phyloP scores from a whole-genome alignment of 1,284 basidiomycete genomes.

The Moesziomyces aphidis region DNA sequence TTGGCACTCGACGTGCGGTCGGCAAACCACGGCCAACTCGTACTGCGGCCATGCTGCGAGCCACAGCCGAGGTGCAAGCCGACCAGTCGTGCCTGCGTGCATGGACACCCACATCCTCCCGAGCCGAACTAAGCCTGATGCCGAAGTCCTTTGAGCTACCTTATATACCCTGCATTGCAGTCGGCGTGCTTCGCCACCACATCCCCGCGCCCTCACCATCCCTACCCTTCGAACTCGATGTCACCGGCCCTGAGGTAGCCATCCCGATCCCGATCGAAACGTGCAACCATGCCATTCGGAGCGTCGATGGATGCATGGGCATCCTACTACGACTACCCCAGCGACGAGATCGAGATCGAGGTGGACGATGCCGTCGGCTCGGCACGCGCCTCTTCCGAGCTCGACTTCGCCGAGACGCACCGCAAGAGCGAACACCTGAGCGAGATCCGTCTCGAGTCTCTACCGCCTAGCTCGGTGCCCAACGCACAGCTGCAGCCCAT shows the following conservation, averaged over 20 bases:
- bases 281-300: slow-evolving; percentile 38
- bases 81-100: too few relatives aligned
- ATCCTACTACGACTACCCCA: slow-evolving; percentile 20
- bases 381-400: slow-evolving; percentile 24
- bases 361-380: slow-evolving; percentile 13
- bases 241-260: too few relatives aligned
- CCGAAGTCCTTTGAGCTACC: too few relatives aligned
- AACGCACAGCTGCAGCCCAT: slow-evolving; percentile 7
- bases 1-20: too few relatives aligned
- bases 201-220: background rate
- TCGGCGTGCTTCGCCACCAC: too few relatives aligned
- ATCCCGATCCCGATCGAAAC: too few relatives aligned
- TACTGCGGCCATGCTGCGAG: too few relatives aligned
- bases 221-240: too few relatives aligned
- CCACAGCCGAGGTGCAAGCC: too few relatives aligned
- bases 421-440: background rate
- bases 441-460: slow-evolving; percentile 3
- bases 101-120: too few relatives aligned
- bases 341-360: slow-evolving; percentile 14
- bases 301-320: slow-evolving; percentile 48
- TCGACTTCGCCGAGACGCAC: slow-evolving; percentile 7
- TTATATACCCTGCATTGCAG: background rate
- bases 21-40: too few relatives aligned
- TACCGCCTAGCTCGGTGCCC: slow-evolving; percentile 6
- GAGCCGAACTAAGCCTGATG: too few relatives aligned